Percentiles rank a stretch among this genome's conserved stretches.
Conservation (phyloP, 2,329 filamentous ascomycete species). For the Ceratocystis albifundus region DNA sequence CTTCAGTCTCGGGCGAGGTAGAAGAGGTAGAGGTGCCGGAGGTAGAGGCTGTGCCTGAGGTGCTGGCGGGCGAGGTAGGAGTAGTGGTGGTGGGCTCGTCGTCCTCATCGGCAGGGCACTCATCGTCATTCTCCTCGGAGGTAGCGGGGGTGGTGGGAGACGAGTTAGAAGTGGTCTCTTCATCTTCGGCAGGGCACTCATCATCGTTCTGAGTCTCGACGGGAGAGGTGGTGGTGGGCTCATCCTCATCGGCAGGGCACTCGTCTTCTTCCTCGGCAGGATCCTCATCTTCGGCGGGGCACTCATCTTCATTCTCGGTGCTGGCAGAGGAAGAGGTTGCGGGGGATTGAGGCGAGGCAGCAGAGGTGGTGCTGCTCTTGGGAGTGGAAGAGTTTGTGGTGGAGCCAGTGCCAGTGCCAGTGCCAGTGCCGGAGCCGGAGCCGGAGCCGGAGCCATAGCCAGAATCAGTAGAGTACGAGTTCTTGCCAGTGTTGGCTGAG, state of each 20-base stretch:
- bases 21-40: neutral
- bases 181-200: slow-evolving; percentile 11
- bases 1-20: neutral
- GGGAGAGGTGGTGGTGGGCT: neutral
- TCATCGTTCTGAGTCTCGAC: slow-evolving; percentile 3
- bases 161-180: neutral
- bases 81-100: slow-evolving; percentile 10
- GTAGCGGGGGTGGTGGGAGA: neutral
- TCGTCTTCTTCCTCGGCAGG: slow-evolving; percentile 6
- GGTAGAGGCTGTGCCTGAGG: neutral
- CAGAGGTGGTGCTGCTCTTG: neutral
- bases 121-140: slow-evolving; percentile 10
- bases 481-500: too few relatives aligned
- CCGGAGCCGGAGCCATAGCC: too few relatives aligned
- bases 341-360: neutral
- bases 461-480: too few relatives aligned
- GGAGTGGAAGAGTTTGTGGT: neutral
- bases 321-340: neutral
- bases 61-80: neutral
- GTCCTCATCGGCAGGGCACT: slow-evolving; percentile 10
- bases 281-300: slow-evolving; percentile 14
- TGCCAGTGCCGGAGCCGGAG: neutral
- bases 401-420: neutral
- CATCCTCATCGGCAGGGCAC: slow-evolving; percentile 13
- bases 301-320: neutral